Evolutionary conservation across 1,284 basidiomycete genomes (phyloP), one percentile per base, ranked within the genome.

Genomic region (Boletus coffeatus): DNA sequence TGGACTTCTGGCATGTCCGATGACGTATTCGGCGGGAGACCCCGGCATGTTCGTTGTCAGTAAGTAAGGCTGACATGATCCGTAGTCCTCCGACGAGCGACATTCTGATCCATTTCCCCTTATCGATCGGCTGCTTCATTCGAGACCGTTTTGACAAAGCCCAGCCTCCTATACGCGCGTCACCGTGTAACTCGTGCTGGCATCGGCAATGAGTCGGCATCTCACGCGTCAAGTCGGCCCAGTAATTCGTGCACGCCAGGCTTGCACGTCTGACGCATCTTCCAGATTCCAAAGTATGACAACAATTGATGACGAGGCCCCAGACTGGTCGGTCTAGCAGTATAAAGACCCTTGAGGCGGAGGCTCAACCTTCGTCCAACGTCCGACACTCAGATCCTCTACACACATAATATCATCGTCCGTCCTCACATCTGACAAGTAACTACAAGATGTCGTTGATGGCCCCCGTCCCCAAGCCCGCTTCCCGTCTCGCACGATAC

Each of bases 401-500:
- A 5, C 43, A 46, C 4, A 43, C 41, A 16, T 46, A 46, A 16
- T 5, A n/a, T 2, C n/a, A 43, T 48, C 46, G n/a, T 9, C 43
- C 43, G 18, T 18, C 18, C 13, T 53, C 25, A 16, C 6, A 29
- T 55, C 29, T 53, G 29, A 53, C 29, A 29, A 56, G 5, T 18
- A 39, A 50, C n/a, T 7, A 6, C 39, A 50, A 14, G 7, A 65
- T 66, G 50, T 56, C 50, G 8, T 48, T 60, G 9, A 37, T 56
- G 1, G 10, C 7, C 10, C 10, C 55, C n/a, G n/a, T 48, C 0
- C 21, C 64, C 10, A 70, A 66, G 43, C 67, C 67, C 4, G 21
- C 64, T 3, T 76, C 76, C 3, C 72, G 71, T n/a, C 77, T 84
- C 25, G 76, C 74, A 2, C 75, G 77, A 50, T 79, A 83, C 67